Evolutionary conservation across 2,329 filamentous ascomycete genomes (phyloP).

Genomic region (Aphanoascus verrucosus): DNA sequence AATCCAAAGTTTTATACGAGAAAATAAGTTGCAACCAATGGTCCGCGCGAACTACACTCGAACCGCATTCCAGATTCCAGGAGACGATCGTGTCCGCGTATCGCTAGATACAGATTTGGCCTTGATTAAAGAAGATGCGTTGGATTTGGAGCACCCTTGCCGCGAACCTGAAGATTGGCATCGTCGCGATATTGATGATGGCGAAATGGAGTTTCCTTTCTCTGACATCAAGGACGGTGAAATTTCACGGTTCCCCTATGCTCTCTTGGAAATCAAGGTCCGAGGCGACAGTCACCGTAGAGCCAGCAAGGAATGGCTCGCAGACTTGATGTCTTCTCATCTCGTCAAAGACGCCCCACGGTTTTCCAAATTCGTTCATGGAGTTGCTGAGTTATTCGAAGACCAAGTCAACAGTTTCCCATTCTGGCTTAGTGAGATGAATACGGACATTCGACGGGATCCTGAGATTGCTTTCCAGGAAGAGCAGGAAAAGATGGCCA

Average conservation of each 20-base stretch:
- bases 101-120: slow-evolving; percentile 88
- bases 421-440: slow-evolving; percentile 88
- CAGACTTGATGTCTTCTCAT: slow-evolving; percentile 85
- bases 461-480: slow-evolving; percentile 83
- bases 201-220: slow-evolving; percentile 78
- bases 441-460: slow-evolving; percentile 87
- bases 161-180: slow-evolving; percentile 86
- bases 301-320: slow-evolving; percentile 69
- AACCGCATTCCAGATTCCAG: slow-evolving; percentile 91
- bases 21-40: slow-evolving; percentile 69
- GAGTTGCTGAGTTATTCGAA: slow-evolving; percentile 82
- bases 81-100: slow-evolving; percentile 79
- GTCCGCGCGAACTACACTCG: slow-evolving; percentile 86
- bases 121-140: slow-evolving; percentile 63
- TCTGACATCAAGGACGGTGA: slow-evolving; percentile 79
- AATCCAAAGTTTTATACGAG: slow-evolving; percentile 69
- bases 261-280: slow-evolving; percentile 85
- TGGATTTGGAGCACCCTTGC: slow-evolving; percentile 77
- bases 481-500: slow-evolving; percentile 73
- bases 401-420: slow-evolving; percentile 93
- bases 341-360: slow-evolving; percentile 78
- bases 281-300: slow-evolving; percentile 45
- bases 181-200: slow-evolving; percentile 74
- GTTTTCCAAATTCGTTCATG: slow-evolving; percentile 96
- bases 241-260: slow-evolving; percentile 80